Conservation (phyloP, 202 grass and related monocot genomes). For the Thinopyrum obtusiflorum region DNA sequence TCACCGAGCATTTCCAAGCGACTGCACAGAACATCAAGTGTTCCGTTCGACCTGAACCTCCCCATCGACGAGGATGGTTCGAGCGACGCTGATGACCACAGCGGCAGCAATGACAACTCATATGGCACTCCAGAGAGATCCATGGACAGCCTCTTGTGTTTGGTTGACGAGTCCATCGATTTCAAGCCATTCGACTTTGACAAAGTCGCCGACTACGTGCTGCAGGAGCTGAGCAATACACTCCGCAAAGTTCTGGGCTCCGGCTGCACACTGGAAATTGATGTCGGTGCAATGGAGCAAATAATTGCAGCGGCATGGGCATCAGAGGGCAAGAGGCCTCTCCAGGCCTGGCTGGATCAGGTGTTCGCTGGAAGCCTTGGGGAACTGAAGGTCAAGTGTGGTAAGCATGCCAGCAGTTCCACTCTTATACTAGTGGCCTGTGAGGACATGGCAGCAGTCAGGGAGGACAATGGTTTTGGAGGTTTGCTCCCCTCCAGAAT, state of each 20-base stretch:
- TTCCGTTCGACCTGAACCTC: slow-evolving; percentile 8
- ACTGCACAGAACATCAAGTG: slow-evolving; percentile 16
- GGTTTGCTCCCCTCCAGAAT: slow-evolving; percentile 19
- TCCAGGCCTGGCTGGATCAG: slow-evolving; percentile 17
- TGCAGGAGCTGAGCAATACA: slow-evolving; percentile 10
- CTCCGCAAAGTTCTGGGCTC: background rate
- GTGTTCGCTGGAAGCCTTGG: slow-evolving; percentile 6
- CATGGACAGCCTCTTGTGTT: slow-evolving; percentile 6
- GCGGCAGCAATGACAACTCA: background rate
- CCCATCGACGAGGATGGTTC: background rate
- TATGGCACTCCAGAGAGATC: slow-evolving; percentile 1
- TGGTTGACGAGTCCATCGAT: background rate
- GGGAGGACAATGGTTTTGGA: background rate
- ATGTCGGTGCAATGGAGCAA: background rate
- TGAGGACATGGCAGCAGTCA: background rate
- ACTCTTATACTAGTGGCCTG: slow-evolving; percentile 20
- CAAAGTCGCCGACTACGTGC: background rate
- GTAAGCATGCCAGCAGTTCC: background rate
- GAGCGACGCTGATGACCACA: background rate
- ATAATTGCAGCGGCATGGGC: background rate
- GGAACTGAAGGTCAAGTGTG: background rate
- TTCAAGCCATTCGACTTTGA: slow-evolving; percentile 14
- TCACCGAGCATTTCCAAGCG: slow-evolving; percentile 7
- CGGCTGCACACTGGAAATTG: background rate
- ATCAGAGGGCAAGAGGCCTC: slow-evolving; percentile 13